Conservation (phyloP, 306 rosid genomes). For the Biancaea sappan region DNA sequence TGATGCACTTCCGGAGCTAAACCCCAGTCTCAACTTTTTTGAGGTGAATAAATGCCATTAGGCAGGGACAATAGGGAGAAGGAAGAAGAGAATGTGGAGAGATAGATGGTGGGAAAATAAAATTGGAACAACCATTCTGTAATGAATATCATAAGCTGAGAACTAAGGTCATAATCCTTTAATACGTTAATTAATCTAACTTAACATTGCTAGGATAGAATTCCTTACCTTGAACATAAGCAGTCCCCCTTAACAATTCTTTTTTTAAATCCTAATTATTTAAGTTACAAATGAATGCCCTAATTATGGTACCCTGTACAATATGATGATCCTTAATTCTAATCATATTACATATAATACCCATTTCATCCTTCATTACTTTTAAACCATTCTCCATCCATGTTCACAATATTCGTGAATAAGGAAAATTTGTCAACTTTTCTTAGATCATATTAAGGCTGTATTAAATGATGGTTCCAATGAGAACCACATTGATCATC, state of each 20-base stretch:
- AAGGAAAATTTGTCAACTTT: background rate
- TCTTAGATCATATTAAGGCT: background rate
- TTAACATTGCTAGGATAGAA: background rate
- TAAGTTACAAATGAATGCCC: background rate
- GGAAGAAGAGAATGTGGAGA: background rate
- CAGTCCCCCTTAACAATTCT: constrained; percentile 16
- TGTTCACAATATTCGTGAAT: background rate
- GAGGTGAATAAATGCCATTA: background rate
- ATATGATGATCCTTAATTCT: background rate
- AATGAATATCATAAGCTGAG: background rate
- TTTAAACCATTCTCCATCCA: background rate
- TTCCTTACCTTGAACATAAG: background rate
- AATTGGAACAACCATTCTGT: constrained; percentile 4
- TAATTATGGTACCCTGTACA: background rate
- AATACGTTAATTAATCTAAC: background rate
- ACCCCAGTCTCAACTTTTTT: background rate
- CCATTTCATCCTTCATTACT: background rate
- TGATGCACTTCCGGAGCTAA: constrained; percentile 17
- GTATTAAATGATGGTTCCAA: background rate
- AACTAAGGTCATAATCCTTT: constrained; percentile 8
- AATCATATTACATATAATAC: background rate
- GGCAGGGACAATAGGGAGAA: background rate
- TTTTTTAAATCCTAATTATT: too few species aligned
- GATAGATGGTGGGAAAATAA: background rate
- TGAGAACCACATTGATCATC: background rate